Percentiles rank a stretch among this genome's conserved stretches.
phyloP scores from a whole-genome alignment of 352 stramenopile genomes.

The Thraustotheca clavata region DNA sequence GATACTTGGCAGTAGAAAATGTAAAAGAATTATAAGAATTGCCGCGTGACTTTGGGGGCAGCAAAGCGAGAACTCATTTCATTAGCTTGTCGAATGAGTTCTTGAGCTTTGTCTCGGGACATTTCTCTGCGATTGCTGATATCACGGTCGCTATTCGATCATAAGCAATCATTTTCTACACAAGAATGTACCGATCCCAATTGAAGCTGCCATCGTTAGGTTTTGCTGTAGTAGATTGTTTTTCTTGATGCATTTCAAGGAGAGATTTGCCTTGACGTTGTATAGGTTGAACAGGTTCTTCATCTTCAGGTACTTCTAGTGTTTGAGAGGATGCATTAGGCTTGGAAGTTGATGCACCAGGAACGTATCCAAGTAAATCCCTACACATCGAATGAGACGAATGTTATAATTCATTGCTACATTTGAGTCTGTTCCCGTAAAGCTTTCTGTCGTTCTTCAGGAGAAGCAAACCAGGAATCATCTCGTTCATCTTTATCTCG shows the following conservation, averaged over 20 bases:
- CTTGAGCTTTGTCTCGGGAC: constrained; percentile 52
- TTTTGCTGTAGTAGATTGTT: constrained; percentile 43
- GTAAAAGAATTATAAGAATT: constrained; percentile 55
- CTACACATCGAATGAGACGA: constrained; percentile 24
- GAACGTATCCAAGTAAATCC: constrained; percentile 73
- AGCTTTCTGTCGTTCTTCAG: constrained; percentile 70
- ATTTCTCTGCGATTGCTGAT: constrained; percentile 48
- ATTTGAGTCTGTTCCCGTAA: constrained; percentile 76
- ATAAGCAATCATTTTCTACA: too few species aligned
- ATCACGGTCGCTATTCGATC: constrained; percentile 49
- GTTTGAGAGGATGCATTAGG: constrained; percentile 22
- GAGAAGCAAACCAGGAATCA: constrained; percentile 70
- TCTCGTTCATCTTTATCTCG: constrained; percentile 29
- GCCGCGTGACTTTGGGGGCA: constrained; percentile 62
- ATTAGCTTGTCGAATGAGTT: constrained; percentile 66
- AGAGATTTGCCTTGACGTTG: constrained; percentile 55
- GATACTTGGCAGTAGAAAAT: too few species aligned
- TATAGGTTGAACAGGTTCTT: constrained; percentile 52
- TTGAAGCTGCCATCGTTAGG: constrained; percentile 22
- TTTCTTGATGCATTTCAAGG: constrained; percentile 69
- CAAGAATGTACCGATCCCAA: constrained; percentile 52
- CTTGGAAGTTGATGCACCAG: constrained; percentile 30
- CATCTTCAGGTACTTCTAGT: constrained; percentile 62
- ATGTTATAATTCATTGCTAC: constrained; percentile 27
- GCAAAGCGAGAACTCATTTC: constrained; percentile 84